Percentiles rank a stretch among this genome's conserved stretches.
Evolutionary conservation across 306 rosid genomes (phyloP).

Genomic region (Astragalus glycyphyllos): DNA sequence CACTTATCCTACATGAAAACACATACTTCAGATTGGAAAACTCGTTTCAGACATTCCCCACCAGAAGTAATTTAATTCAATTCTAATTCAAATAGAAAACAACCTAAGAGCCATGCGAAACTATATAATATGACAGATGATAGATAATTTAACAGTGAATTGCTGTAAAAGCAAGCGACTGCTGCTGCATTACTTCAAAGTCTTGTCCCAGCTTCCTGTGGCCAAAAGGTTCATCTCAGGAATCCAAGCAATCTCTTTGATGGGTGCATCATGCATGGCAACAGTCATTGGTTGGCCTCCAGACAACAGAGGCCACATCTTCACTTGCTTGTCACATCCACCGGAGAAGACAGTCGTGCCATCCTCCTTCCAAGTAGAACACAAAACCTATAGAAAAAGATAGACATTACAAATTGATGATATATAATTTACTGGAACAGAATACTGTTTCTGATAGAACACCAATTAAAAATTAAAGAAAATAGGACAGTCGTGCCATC

Average conservation of each 20-base stretch:
- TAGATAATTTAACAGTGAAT: not conserved
- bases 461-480: not conserved
- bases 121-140: conserved; percentile 3
- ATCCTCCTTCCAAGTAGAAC: conserved; percentile 94
- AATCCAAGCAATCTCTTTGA: conserved; percentile 86
- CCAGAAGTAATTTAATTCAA: conserved; percentile 7
- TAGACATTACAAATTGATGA: not conserved
- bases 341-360: conserved; percentile 95
- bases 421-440: conserved; percentile 2
- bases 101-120: conserved; percentile 10
- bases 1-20: not conserved
- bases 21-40: conserved; percentile 3
- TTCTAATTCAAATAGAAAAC: conserved; percentile 21
- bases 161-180: conserved; percentile 21
- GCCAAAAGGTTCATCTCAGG: conserved; percentile 85
- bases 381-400: conserved; percentile 65
- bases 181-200: conserved; percentile 61
- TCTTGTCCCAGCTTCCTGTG: conserved; percentile 94
- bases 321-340: conserved; percentile 95
- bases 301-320: conserved; percentile 90
- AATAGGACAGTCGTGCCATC: too few species aligned
- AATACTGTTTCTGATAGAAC: conserved; percentile 1
- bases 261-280: conserved; percentile 92
- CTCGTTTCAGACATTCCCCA: conserved; percentile 13
- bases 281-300: conserved; percentile 87